Conservation (phyloP, 495 filamentous ascomycete genomes). For the Entonaema liquescens region DNA sequence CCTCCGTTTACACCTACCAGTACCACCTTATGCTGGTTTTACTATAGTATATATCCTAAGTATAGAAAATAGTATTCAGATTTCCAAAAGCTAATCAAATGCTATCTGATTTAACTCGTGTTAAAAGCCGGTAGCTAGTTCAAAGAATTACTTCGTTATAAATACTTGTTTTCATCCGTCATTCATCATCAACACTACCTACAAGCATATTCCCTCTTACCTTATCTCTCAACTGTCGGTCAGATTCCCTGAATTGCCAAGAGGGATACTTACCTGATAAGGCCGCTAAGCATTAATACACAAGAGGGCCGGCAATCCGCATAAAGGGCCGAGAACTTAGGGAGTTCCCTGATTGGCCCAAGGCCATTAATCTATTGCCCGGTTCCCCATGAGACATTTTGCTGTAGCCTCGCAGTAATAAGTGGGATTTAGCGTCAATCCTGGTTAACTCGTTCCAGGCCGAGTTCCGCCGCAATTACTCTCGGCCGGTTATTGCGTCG, state of each 20-base stretch:
- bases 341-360: conserved; percentile 19
- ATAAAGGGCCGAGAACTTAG: conserved; percentile 36
- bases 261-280: conserved; percentile 19
- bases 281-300: conserved; percentile 26
- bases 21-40: neutral
- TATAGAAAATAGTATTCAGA: neutral
- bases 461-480: conserved; percentile 12
- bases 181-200: neutral
- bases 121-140: neutral
- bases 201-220: conserved; percentile 1
- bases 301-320: conserved; percentile 38
- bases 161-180: neutral
- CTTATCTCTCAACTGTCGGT: conserved; percentile 29
- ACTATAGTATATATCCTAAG: neutral
- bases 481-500: conserved; percentile 17
- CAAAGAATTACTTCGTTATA: neutral
- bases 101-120: neutral
- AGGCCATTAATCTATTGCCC: conserved; percentile 30
- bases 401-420: conserved; percentile 31
- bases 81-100: too few species aligned
- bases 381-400: conserved; percentile 37
- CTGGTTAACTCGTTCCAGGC: neutral
- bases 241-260: conserved; percentile 22
- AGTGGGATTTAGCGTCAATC: conserved; percentile 16
- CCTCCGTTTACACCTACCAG: neutral